Percentiles rank a stretch among this genome's conserved stretches.
Evolutionary conservation across 2,329 filamentous ascomycete species (phyloP).

Genomic region (Penicillium olsonii): DNA sequence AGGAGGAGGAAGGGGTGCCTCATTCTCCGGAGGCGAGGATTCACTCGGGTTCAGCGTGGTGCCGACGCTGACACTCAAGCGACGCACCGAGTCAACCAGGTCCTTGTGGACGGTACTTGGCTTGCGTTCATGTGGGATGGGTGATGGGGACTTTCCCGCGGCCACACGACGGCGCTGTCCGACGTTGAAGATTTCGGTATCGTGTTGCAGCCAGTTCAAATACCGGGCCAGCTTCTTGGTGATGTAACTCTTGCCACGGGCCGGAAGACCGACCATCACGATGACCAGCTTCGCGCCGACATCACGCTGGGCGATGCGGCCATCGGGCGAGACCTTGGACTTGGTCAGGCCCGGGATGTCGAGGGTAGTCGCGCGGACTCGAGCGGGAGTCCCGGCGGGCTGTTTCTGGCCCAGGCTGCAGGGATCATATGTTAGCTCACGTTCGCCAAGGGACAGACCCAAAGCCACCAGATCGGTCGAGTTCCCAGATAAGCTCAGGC

Average conservation of each 20-base stretch:
- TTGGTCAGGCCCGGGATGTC: constrained; percentile 96
- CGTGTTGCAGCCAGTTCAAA: constrained; percentile 95
- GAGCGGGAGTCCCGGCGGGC: constrained; percentile 65
- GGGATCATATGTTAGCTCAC: constrained; percentile 8
- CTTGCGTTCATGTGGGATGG: constrained; percentile 20
- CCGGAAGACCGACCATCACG: constrained; percentile 95
- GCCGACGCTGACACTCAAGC: constrained; percentile 43
- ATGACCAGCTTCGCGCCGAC: constrained; percentile 96
- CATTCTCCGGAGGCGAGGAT: constrained; percentile 25
- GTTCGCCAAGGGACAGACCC: background rate
- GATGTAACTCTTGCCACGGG: constrained; percentile 96
- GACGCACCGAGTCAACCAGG: constrained; percentile 46
- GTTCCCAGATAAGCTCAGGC: constrained; percentile 7
- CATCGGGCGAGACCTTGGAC: constrained; percentile 93
- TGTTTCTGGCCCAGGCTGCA: constrained; percentile 26
- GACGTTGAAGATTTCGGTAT: constrained; percentile 95
- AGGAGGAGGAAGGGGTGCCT: constrained; percentile 40
- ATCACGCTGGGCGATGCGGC: constrained; percentile 88
- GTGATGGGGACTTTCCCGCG: constrained; percentile 53
- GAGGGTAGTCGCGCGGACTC: constrained; percentile 85
- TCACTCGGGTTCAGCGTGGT: constrained; percentile 28
- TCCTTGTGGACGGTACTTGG: constrained; percentile 41
- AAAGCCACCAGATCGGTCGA: constrained; percentile 1
- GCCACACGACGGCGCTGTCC: constrained; percentile 84
- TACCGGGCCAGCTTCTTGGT: constrained; percentile 97